phyloP scores from a whole-genome alignment of 345 rosid species.

The Gossypium arboreum region DNA sequence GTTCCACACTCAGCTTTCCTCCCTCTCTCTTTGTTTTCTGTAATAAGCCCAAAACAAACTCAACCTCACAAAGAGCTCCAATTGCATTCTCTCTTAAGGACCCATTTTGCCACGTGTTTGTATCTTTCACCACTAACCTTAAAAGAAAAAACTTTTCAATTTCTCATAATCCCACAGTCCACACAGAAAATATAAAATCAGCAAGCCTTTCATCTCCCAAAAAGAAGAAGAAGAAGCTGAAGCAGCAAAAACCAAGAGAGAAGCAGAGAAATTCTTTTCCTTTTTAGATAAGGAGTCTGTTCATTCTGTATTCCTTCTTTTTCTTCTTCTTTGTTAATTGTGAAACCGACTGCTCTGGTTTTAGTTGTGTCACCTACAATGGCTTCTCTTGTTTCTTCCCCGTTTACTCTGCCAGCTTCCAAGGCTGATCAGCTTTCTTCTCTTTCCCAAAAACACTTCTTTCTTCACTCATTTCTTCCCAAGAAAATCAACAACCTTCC shows the following conservation, averaged over 20 bases:
- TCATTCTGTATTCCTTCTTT: not conserved
- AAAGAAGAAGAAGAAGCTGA: not conserved
- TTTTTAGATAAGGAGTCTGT: slow-evolving; percentile 2
- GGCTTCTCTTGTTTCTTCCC: slow-evolving; percentile 74
- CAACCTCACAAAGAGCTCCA: slow-evolving; percentile 44
- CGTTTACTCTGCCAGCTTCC: slow-evolving; percentile 57
- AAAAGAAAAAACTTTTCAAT: slow-evolving; percentile 26
- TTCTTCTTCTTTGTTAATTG: slow-evolving; percentile 14
- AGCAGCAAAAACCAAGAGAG: slow-evolving; percentile 1
- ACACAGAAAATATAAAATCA: slow-evolving; percentile 20
- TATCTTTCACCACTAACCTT: slow-evolving; percentile 55
- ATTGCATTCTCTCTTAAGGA: slow-evolving; percentile 16
- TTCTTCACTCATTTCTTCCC: slow-evolving; percentile 69
- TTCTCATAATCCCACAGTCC: slow-evolving; percentile 15
- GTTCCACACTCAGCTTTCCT: not conserved
- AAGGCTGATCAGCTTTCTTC: slow-evolving; percentile 71
- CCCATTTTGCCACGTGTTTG: slow-evolving; percentile 67
- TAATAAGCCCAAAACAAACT: slow-evolving; percentile 27
- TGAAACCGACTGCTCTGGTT: slow-evolving; percentile 27
- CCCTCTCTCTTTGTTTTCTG: not conserved
- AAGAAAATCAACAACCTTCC: slow-evolving; percentile 28
- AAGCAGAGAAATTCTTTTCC: not conserved
- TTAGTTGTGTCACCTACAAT: slow-evolving; percentile 25
- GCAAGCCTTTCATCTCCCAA: not conserved
- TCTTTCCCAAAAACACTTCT: slow-evolving; percentile 64